Percentiles rank a stretch among this genome's conserved stretches.
Conservation (phyloP, 2,329 filamentous ascomycete genomes). For the Dactylellina leptospora region DNA sequence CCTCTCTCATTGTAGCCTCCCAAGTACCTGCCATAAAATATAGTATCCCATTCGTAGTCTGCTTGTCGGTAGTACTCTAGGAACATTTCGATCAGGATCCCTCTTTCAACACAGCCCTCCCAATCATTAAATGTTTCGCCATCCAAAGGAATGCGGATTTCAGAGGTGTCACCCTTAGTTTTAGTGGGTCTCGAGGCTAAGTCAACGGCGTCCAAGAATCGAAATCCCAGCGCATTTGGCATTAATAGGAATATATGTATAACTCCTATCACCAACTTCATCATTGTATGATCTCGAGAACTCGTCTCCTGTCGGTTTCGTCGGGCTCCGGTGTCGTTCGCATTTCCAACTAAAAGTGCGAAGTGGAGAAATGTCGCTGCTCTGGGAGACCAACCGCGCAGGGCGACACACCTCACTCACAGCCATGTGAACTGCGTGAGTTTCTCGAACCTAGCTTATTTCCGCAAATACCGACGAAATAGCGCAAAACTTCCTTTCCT, state of each 20-base stretch:
- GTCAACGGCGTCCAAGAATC: no score
- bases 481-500: background rate
- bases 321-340: no score
- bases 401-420: no score
- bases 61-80: conserved; percentile 1
- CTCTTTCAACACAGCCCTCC: conserved; percentile 10
- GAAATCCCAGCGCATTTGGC: no score
- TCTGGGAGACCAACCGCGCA: no score
- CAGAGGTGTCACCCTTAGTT: conserved; percentile 11
- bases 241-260: no score
- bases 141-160: conserved; percentile 33
- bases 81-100: conserved; percentile 21
- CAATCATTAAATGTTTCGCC: conserved; percentile 12
- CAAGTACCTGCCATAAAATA: conserved; percentile 11
- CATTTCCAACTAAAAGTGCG: no score
- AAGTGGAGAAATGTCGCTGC: no score
- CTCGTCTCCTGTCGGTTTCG: no score
- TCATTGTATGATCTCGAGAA: no score
- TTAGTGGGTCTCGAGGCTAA: background rate
- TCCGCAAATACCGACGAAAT: conserved; percentile 4
- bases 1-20: background rate
- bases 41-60: conserved; percentile 4
- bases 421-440: background rate
- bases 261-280: background rate
- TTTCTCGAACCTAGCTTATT: background rate